These are phyloP conservation scores for Macrophomina phaseolina DNA, from an alignment of 2,329 filamentous ascomycete genomes.

Conservation along the genomic window DNA sequence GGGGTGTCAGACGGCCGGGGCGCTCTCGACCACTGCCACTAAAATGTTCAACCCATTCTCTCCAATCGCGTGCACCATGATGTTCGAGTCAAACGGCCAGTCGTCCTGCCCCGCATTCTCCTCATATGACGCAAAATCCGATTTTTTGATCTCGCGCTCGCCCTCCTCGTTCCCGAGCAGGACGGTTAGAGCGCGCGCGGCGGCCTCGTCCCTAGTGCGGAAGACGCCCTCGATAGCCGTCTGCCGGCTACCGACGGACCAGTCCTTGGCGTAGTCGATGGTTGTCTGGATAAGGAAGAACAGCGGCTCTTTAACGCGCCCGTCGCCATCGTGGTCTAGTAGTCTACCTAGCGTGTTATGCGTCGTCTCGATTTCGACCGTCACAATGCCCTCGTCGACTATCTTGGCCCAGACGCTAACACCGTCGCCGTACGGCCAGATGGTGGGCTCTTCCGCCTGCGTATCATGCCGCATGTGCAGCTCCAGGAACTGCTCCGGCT, in stretches of 20 bases:
- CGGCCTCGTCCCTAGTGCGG: constrained; percentile 25
- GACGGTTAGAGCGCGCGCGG: constrained; percentile 19
- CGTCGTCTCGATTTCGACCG: constrained; percentile 22
- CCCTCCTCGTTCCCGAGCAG: constrained; percentile 29
- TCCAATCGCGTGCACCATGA: neutral
- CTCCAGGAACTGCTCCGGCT: neutral
- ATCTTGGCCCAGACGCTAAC: constrained; percentile 29
- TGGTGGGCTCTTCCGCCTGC: neutral
- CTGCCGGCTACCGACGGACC: constrained; percentile 27
- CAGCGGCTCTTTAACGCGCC: constrained; percentile 26
- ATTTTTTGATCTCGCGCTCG: constrained; percentile 13
- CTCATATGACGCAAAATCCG: neutral
- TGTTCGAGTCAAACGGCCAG: neutral
- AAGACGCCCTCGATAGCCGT: constrained; percentile 29
- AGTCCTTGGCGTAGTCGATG: constrained; percentile 29
- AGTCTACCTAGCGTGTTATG: constrained; percentile 3
- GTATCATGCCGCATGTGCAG: neutral
- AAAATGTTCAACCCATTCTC: neutral
- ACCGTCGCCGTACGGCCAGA: constrained; percentile 2
- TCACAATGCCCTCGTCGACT: constrained; percentile 27
- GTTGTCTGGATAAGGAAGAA: neutral
- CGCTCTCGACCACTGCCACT: constrained; percentile 24
- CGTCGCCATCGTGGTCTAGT: constrained; percentile 3
- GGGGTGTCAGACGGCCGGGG: no score
- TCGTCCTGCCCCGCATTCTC: neutral